Percentiles rank a stretch among this genome's conserved stretches.
Conservation (phyloP, 805 yeast species). For the Yamadazyma tumulicola region DNA sequence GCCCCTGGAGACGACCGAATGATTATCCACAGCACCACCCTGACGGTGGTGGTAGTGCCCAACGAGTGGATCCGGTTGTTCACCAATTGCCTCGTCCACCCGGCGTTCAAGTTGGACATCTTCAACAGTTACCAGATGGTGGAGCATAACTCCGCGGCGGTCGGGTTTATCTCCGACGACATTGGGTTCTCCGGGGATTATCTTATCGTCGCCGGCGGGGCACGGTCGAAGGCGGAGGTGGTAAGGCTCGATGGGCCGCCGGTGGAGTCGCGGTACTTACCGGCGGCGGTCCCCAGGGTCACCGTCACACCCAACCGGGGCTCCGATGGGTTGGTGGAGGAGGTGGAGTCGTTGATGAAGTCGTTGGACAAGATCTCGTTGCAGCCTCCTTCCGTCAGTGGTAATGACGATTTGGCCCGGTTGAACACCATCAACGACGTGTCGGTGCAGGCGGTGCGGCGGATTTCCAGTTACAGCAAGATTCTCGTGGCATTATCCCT, state of each 20-base stretch:
- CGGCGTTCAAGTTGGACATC: constrained; percentile 4
- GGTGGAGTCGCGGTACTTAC: constrained; percentile 2
- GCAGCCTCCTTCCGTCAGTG: background rate
- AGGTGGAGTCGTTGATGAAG: constrained; percentile 3
- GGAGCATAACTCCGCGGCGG: background rate
- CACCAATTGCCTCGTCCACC: constrained; percentile 6
- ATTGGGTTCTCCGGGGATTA: constrained; percentile 27
- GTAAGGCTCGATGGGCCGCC: background rate
- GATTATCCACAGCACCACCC: constrained; percentile 2
- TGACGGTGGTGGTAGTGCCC: constrained; percentile 13
- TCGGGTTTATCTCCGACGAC: constrained; percentile 21
- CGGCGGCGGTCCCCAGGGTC: background rate
- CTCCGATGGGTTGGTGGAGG: constrained; percentile 3
- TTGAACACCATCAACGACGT: constrained; percentile 15
- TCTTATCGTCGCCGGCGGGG: constrained; percentile 14
- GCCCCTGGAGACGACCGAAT: background rate
- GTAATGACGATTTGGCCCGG: constrained; percentile 1
- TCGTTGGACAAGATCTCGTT: background rate
- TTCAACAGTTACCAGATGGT: constrained; percentile 3
- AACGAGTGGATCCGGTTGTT: constrained; percentile 15
- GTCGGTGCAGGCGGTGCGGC: constrained; percentile 15
- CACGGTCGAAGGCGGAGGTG: constrained; percentile 3
- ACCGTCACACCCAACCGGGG: background rate
- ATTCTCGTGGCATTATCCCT: constrained; percentile 17
- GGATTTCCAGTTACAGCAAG: constrained; percentile 15